Evolutionary conservation across 257 asterid species (phyloP), one percentile per base, ranked within the genome.

Genomic region (Solanum virginianum): DNA sequence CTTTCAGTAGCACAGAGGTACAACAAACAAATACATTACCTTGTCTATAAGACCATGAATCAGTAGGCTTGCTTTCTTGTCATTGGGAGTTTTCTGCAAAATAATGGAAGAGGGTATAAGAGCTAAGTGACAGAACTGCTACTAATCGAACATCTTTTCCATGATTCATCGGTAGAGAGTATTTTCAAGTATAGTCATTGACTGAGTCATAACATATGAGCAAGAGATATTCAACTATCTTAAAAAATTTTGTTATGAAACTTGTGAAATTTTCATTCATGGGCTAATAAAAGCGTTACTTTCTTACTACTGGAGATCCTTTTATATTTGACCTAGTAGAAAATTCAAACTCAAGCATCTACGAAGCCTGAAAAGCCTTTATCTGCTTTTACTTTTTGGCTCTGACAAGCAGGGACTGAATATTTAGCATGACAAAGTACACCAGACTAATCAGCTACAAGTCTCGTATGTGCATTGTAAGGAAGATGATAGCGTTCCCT

Each of bases 51-150:
- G 93, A 39, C 97, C 99, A 83, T 92, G 99, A 86, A 95, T 92
- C 90, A 95, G 96, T 92, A 95, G 80, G 86, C 88, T 91, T 62
- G 99, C 98, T 89, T 94, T 94, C 95, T 94, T 94, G 93, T 95
- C 99, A 91, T 95, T 94, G 18, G 99, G 99, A 60, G 99, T 95
- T 92, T 92, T 90, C 99, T 95, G 94, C 43, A 89, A 84, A 83
- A 84, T 81, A 51, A 85, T 32, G 55, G 54, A 16, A 14, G 24
- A 55, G 47, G 62, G 59, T 49, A 74, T 47, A 54, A 83, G 82
- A 86, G 22, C n/a, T 51, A 59, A 6, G 57, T n/a, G 39, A 39
- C 26, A 82, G 41, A 82, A 20, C 59, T 62, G 9, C 57, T 43
- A 41, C 20, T 59, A 62, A 60, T n/a, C 26, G 16, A 51, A 56